Base-by-base conservation (phyloP, 345 rosid species). In the Aquilaria malaccensis region DNA sequence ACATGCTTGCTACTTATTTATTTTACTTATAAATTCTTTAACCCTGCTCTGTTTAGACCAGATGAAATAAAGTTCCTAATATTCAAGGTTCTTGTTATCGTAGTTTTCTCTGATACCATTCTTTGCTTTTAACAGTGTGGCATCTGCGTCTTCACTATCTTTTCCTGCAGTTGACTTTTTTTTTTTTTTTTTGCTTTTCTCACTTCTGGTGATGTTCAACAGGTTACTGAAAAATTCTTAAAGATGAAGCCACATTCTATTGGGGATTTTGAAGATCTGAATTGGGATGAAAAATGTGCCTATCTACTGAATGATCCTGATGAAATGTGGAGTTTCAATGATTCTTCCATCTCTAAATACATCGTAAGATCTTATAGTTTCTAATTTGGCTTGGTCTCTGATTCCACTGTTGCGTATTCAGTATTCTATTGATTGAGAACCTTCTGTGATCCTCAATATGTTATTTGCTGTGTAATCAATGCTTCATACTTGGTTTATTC, bases 291-390 rank as follows among this genome's bases (percentile, higher is more conserved):
- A 60, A 88, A 88, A 76, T 90, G 91, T 74, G 69, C 73, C 52
- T 75, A 76, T 69, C 80, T 94, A 45, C 72, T 94, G 75, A 77
- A 66, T 43, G 97, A 88, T 74, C 81, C 97, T 52, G 56, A 53
- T 15, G 96, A 87, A 62, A 65, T 75, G 55, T 94, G 99, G 97
- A 86, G 77, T 65, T 90, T 82, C 69, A 86, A 86, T 71, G 95
- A 90, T 75, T 69, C 79, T 55, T 90, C 99, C 45, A 85, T 91
- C 45, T 74, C 91, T 56, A 78, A 81, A 56, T 94, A 88, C 75
- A 82, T 88, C 59, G 99, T 94, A 83, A 85, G 83, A 74, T 74
- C 75, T 65, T 31, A 49, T 46, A 66, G 54, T 32, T 13, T 33
- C 52, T 30, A 13, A 56, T 37, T 37, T 37, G 43, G 5, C 7